phyloP scores from a whole-genome alignment of 2,329 filamentous ascomycete species.

The Westerdykella sp. region DNA sequence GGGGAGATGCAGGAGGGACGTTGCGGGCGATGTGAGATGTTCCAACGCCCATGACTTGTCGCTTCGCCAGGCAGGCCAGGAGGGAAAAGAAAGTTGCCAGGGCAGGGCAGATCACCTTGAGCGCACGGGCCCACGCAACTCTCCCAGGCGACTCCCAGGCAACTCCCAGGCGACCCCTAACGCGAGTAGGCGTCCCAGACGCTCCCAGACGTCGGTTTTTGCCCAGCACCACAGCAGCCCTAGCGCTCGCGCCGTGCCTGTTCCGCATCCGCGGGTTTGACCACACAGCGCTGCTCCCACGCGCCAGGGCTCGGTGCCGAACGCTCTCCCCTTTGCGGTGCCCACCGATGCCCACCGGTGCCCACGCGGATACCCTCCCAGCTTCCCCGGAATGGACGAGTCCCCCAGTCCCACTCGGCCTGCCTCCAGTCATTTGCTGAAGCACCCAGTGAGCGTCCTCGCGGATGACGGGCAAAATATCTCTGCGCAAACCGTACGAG shows the following conservation, averaged over 20 bases:
- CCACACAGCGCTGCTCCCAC: neutral
- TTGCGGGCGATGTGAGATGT: neutral
- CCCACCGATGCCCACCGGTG: no score
- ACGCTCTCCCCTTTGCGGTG: neutral
- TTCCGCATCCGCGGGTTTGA: conserved; percentile 11
- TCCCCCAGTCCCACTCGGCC: neutral
- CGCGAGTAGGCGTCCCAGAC: no score
- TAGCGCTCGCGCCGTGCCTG: conserved; percentile 10
- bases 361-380: neutral
- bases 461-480: neutral
- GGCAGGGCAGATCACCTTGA: conserved; percentile 27
- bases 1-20: conserved; percentile 6
- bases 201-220: no score
- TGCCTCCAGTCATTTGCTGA: neutral
- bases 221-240: conserved; percentile 13
- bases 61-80: no score
- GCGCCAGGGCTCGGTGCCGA: neutral
- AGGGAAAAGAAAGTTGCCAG: no score
- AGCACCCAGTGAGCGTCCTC: neutral
- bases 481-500: neutral
- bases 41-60: conserved; percentile 23
- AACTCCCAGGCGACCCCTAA: no score
- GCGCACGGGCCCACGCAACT: conserved; percentile 18
- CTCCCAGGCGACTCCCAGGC: no score
- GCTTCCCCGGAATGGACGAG: neutral